Conservation (phyloP, 805 yeast genomes). For the Starmera dryadoides region DNA sequence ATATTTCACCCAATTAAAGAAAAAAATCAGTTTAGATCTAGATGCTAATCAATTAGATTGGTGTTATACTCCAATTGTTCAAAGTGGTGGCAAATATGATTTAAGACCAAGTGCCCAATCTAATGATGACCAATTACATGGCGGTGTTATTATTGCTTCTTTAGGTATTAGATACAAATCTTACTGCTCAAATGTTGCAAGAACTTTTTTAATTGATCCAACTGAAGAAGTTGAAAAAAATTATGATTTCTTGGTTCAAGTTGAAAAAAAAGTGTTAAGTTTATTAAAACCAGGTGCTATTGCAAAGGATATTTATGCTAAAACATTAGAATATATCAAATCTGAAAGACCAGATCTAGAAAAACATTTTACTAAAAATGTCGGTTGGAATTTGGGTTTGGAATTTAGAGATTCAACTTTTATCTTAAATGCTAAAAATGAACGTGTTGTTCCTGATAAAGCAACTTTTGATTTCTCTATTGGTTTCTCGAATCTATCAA, state of each 20-base stretch:
- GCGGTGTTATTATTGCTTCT: conserved; percentile 78
- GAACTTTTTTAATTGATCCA: conserved; percentile 89
- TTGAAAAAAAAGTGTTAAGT: conserved; percentile 58
- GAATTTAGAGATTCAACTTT: conserved; percentile 80
- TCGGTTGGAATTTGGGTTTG: conserved; percentile 85
- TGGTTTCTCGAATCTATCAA: conserved; percentile 63
- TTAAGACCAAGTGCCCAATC: conserved; percentile 79
- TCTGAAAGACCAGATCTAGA: conserved; percentile 60
- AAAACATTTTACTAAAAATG: conserved; percentile 60
- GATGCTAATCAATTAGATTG: conserved; percentile 78
- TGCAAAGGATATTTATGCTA: conserved; percentile 61
- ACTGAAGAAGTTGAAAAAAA: conserved; percentile 68
- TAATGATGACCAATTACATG: conserved; percentile 51
- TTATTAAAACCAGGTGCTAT: conserved; percentile 58
- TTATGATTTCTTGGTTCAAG: conserved; percentile 65
- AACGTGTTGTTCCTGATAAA: conserved; percentile 59
- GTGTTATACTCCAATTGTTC: conserved; percentile 89
- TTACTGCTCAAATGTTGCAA: conserved; percentile 80
- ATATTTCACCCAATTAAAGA: conserved; percentile 51
- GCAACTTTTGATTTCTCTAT: conserved; percentile 69
- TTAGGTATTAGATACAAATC: conserved; percentile 82
- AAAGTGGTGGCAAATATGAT: conserved; percentile 82
- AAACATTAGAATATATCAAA: conserved; percentile 53
- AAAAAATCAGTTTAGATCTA: conserved; percentile 56
- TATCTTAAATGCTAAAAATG: conserved; percentile 66